Percentiles rank a stretch among this genome's conserved stretches.
Conservation (phyloP, 257 asterid genomes). For the Solanum piurae region DNA sequence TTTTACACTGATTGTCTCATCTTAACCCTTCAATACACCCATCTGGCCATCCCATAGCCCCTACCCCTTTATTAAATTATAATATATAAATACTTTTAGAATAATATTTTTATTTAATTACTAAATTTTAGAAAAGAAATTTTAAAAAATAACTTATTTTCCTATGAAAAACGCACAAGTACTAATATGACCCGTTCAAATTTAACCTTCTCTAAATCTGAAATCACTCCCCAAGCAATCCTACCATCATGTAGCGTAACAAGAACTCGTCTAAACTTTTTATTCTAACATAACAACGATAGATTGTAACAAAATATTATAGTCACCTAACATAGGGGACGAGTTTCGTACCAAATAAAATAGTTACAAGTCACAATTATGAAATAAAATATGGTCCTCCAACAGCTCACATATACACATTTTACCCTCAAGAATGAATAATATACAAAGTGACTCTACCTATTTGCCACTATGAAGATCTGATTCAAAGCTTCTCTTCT, state of each 20-base stretch:
- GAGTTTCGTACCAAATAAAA: not conserved
- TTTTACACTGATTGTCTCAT: not conserved
- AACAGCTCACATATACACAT: not conserved
- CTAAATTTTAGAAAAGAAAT: no score
- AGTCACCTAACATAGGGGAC: fast-evolving
- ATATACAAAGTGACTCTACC: not conserved
- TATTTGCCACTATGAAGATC: not conserved
- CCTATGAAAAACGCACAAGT: fast-evolving
- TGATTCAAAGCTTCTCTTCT: not conserved
- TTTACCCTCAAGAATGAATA: not conserved
- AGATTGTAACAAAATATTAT: not conserved
- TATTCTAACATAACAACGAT: not conserved
- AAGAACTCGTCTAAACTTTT: not conserved
- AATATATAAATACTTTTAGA: not conserved
- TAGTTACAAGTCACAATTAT: not conserved
- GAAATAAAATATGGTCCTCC: not conserved
- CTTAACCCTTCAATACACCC: not conserved
- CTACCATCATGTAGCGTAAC: fast-evolving
- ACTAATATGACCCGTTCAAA: not conserved
- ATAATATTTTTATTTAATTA: not conserved
- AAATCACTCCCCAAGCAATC: not conserved
- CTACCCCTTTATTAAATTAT: no score
- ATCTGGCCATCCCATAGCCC: not conserved
- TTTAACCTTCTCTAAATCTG: not conserved
- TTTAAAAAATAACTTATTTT: not conserved